phyloP scores from a whole-genome alignment of 192 early-diverging fungal species.

The Coemansia brasiliensis region DNA sequence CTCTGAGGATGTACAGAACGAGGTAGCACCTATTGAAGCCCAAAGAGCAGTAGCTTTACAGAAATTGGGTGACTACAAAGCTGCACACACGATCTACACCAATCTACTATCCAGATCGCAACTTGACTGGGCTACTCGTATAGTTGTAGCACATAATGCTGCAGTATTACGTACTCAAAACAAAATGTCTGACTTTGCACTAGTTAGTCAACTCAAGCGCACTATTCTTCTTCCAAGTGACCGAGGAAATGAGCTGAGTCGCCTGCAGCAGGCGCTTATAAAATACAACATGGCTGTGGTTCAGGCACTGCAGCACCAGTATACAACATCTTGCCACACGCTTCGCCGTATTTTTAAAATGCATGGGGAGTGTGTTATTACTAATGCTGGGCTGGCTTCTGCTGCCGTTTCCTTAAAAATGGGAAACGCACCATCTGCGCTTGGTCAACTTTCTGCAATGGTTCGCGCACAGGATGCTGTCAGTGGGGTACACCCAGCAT shows the following conservation, averaged over 20 bases:
- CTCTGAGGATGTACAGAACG: slow-evolving; percentile 31
- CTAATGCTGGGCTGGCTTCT: slow-evolving; percentile 24
- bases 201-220: slow-evolving; percentile 19
- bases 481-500: slow-evolving; percentile 9
- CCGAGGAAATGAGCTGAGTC: slow-evolving; percentile 16
- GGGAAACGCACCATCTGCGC: slow-evolving; percentile 15
- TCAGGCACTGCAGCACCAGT: slow-evolving; percentile 30
- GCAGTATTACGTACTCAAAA: slow-evolving; percentile 1
- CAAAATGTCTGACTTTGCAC: neutral
- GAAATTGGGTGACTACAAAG: slow-evolving; percentile 8
- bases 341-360: slow-evolving; percentile 20
- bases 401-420: slow-evolving; percentile 27
- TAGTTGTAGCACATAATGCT: slow-evolving; percentile 31
- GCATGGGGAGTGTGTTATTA: slow-evolving; percentile 3
- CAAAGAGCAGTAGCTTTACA: slow-evolving; percentile 42
- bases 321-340: slow-evolving; percentile 23
- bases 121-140: slow-evolving; percentile 24
- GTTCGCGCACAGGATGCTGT: slow-evolving; percentile 11
- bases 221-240: slow-evolving; percentile 29
- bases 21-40: slow-evolving; percentile 38
- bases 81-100: slow-evolving; percentile 21
- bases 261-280: slow-evolving; percentile 36
- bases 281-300: slow-evolving; percentile 42
- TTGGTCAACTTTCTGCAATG: slow-evolving; percentile 31
- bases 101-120: slow-evolving; percentile 9